Evolutionary conservation across 2,329 filamentous ascomycete species (phyloP).

Genomic region (Ophiostoma piceae): DNA sequence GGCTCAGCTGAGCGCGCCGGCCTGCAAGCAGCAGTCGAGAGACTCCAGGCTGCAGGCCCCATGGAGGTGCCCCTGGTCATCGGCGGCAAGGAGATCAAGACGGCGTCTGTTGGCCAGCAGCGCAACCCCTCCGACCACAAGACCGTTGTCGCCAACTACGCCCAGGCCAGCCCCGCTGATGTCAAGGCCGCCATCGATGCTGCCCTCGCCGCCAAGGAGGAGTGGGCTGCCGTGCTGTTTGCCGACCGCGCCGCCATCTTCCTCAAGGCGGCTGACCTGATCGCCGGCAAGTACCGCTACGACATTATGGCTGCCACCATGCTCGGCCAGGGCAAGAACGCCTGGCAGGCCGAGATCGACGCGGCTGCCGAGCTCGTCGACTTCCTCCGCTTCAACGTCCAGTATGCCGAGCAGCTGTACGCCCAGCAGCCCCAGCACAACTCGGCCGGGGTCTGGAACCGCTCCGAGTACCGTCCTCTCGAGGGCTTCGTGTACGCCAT

Average conservation of each 20-base stretch:
- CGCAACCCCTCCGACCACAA: constrained; percentile 77
- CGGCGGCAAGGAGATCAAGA: constrained; percentile 72
- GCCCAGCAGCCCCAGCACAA: constrained; percentile 81
- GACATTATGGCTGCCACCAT: constrained; percentile 95
- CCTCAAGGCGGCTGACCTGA: constrained; percentile 88
- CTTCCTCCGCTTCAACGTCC: constrained; percentile 90
- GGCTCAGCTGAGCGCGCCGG: constrained; percentile 73
- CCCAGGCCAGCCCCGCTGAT: constrained; percentile 70
- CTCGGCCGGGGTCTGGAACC: constrained; percentile 81
- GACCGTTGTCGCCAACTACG: constrained; percentile 73
- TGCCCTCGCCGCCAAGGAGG: constrained; percentile 76
- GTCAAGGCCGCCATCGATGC: constrained; percentile 75
- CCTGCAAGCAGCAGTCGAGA: constrained; percentile 67
- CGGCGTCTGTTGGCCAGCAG: constrained; percentile 62
- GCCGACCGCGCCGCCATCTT: constrained; percentile 88
- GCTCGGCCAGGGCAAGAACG: constrained; percentile 95
- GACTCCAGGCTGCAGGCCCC: constrained; percentile 62
- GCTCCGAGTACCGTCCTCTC: constrained; percentile 80
- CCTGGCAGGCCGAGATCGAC: constrained; percentile 99
- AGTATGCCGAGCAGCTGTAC: constrained; percentile 89
- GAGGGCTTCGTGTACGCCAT: constrained; percentile 96
- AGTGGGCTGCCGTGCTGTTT: constrained; percentile 84
- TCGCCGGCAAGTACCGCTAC: constrained; percentile 89
- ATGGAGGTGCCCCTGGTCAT: constrained; percentile 78
- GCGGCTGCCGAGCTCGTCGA: constrained; percentile 87